phyloP scores from a whole-genome alignment of 2,329 filamentous ascomycete genomes.

The Microthyrium microscopicum region DNA sequence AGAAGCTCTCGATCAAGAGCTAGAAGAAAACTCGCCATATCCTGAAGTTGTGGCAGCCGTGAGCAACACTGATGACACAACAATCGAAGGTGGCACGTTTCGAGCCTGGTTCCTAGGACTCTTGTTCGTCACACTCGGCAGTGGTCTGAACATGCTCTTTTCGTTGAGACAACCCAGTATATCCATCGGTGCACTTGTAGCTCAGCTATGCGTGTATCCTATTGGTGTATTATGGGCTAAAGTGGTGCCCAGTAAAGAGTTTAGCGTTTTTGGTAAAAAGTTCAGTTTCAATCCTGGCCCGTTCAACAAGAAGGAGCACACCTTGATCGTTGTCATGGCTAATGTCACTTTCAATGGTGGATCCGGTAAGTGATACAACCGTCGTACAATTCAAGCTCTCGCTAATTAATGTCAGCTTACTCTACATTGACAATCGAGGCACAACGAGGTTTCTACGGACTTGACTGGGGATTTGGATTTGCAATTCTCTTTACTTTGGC shows the following conservation, averaged over 20 bases:
- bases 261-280: conserved; percentile 34
- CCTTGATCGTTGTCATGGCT: conserved; percentile 45
- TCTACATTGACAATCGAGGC: conserved; percentile 17
- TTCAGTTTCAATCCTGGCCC: conserved; percentile 50
- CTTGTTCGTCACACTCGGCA: conserved; percentile 8
- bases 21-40: conserved; percentile 9
- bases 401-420: conserved; percentile 15
- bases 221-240: conserved; percentile 44
- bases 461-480: conserved; percentile 38
- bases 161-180: conserved; percentile 47
- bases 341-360: conserved; percentile 47
- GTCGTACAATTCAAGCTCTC: conserved; percentile 60
- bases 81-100: conserved; percentile 4
- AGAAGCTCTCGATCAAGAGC: conserved; percentile 6
- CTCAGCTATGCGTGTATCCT: conserved; percentile 47
- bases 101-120: neutral
- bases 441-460: conserved; percentile 46
- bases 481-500: conserved; percentile 42
- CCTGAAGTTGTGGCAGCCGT: conserved; percentile 9
- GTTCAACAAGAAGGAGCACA: conserved; percentile 55
- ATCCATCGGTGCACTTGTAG: conserved; percentile 41
- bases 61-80: conserved; percentile 3
- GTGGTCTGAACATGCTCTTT: conserved; percentile 41
- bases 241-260: conserved; percentile 33
- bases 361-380: conserved; percentile 46